phyloP scores from a whole-genome alignment of 345 rosid genomes.

The Iberis pinnata region DNA sequence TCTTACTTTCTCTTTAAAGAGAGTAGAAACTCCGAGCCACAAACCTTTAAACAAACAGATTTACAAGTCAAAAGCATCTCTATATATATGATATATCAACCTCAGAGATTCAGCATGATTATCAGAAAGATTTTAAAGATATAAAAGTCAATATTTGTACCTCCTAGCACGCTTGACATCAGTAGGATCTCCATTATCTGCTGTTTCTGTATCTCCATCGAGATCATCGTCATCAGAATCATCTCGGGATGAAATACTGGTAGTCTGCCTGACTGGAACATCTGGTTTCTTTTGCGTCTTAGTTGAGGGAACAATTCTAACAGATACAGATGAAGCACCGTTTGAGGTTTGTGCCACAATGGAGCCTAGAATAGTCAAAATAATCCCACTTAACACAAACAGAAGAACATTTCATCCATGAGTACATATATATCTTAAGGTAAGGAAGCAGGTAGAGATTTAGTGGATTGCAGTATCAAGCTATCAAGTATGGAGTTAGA shows the following conservation, averaged over 20 bases:
- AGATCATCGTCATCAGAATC: conserved; percentile 89
- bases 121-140: background rate
- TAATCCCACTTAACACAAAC: conserved; percentile 6
- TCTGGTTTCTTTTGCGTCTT: conserved; percentile 39
- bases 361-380: conserved; percentile 16
- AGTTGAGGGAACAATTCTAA: conserved; percentile 25
- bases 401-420: conserved; percentile 4
- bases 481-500: background rate
- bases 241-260: conserved; percentile 83
- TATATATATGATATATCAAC: background rate
- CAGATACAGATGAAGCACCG: conserved; percentile 28
- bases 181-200: conserved; percentile 49
- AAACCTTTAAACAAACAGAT: conserved; percentile 9
- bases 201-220: conserved; percentile 73
- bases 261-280: conserved; percentile 50
- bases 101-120: conserved; percentile 8
- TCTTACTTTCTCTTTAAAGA: background rate
- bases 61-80: background rate
- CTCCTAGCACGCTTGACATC: conserved; percentile 69
- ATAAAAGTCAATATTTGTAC: conserved; percentile 26
- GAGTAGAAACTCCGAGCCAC: background rate
- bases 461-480: too few species aligned
- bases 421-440: background rate
- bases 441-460: too few species aligned
- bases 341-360: conserved; percentile 25